phyloP scores from a whole-genome alignment of 2,329 filamentous ascomycete genomes.

The Corniculantispora saksenae region DNA sequence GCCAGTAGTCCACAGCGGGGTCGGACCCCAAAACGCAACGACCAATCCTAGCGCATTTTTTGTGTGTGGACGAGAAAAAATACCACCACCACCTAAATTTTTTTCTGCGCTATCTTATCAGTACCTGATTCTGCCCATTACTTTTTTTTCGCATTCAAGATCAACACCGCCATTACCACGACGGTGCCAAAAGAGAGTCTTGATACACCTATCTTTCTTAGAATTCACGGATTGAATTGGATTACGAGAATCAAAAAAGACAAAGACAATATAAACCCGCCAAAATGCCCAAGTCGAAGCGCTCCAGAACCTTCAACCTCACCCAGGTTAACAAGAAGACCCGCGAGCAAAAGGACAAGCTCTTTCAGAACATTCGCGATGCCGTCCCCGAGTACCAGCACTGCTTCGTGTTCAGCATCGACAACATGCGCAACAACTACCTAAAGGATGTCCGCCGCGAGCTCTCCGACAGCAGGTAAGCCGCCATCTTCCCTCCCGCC shows the following conservation, averaged over 20 bases:
- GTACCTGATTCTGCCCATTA: conserved; percentile 13
- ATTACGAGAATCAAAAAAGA: not conserved
- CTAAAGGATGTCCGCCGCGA: conserved; percentile 87
- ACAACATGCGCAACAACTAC: conserved; percentile 98
- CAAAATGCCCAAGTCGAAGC: conserved; percentile 94
- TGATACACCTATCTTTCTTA: not conserved
- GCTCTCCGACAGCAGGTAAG: conserved; percentile 79
- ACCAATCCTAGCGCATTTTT: conserved; percentile 11
- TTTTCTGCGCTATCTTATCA: conserved; percentile 34
- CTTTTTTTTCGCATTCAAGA: conserved; percentile 12
- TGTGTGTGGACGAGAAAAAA: conserved; percentile 11
- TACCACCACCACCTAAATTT: conserved; percentile 23
- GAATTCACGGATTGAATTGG: not conserved
- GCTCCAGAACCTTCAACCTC: conserved; percentile 83
- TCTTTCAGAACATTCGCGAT: conserved; percentile 86
- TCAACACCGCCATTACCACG: conserved; percentile 19
- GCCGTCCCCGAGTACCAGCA: conserved; percentile 82
- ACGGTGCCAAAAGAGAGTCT: not conserved
- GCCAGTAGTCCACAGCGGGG: conserved; percentile 7
- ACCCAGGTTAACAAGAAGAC: conserved; percentile 91
- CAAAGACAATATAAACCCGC: conserved; percentile 22
- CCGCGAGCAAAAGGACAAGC: conserved; percentile 84
- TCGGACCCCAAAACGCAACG: conserved; percentile 1
- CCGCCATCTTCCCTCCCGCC: not conserved
- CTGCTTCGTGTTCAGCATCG: conserved; percentile 90